These are phyloP conservation scores for Sclerotinia spermophila DNA, from an alignment of 2,329 filamentous ascomycete genomes.

Conservation along the genomic window DNA sequence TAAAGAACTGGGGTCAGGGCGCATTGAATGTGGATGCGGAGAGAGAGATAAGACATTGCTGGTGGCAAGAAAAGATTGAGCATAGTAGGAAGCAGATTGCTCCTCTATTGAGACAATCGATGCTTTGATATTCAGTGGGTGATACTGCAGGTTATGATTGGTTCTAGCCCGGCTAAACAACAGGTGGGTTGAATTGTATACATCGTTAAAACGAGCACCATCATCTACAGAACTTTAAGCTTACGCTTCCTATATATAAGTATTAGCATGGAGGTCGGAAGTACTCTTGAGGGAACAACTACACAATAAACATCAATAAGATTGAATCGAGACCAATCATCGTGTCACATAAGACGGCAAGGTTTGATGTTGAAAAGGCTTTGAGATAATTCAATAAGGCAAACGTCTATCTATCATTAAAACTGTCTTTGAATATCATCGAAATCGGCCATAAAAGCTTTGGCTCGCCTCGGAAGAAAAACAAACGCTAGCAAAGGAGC, in stretches of 20 bases:
- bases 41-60: slow-evolving; percentile 53
- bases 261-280: neutral
- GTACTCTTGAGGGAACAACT: neutral
- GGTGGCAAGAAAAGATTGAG: slow-evolving; percentile 61
- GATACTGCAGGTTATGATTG: neutral
- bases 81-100: slow-evolving; percentile 67
- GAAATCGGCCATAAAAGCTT: neutral
- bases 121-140: neutral
- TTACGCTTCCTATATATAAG: too few relatives aligned
- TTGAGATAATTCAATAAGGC: neutral
- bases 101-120: slow-evolving; percentile 57
- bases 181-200: neutral
- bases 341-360: neutral
- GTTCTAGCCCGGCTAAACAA: neutral
- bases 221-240: neutral
- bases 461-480: neutral
- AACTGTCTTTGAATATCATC: neutral
- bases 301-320: neutral
- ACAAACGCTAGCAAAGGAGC: neutral
- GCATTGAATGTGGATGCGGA: slow-evolving; percentile 35
- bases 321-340: neutral
- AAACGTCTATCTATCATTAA: neutral
- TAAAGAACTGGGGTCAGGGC: slow-evolving; percentile 53
- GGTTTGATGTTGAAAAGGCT: neutral
- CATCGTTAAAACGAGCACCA: neutral